Evolutionary conservation across 495 filamentous ascomycete species (phyloP), one percentile per base, ranked within the genome.

Genomic region (Aspergillus affinis): DNA sequence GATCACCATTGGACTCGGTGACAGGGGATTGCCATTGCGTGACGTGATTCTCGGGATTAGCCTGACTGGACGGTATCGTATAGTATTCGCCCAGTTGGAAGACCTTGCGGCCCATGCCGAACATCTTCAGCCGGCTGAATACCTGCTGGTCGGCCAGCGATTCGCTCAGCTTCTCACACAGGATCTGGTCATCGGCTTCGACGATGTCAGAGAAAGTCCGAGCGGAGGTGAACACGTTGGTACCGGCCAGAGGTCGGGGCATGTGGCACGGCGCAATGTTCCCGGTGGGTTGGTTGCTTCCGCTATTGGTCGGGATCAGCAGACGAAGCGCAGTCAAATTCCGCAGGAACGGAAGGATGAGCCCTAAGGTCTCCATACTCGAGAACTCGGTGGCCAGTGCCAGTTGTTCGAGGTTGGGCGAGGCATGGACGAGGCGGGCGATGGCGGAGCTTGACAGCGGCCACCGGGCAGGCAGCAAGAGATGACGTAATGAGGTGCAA

Each of bases 381-480:
- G 68, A 68, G 7, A 73, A 64, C 2, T 82, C 79, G 8, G 76
- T 73, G 23, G 79, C 79, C n/a, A 83, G 65, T 44, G 68, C 77
- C 9, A 88, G 68, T 62, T 88, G 84, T 61, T 87, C 84, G 19
- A 87, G 67, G 53, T 86, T 80, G 4, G 83, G 84, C 59, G 84
- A 86, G 23, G 64, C 68, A 45, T 80, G 77, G 15, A 84, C 78
- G 26, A 88, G 69, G 10, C 75, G 76, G 4, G 75, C 76, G 41
- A 88, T 70, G 41, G 78, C 76, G 36, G 71, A 69, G 18, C 72
- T 69, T 27, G 75, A 77, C 2, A 88, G 75, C 15, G 74, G 71
- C 84, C 84, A 88, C 45, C 76, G 76, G 9, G 84, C 78, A n/a
- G 76, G 75, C 4, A 88, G 77, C 4, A 86, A 72, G 8, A 88